Base-by-base conservation (phyloP, 225 moss, liverwort and hornwort genomes). In the Anthoceros angustus region DNA sequence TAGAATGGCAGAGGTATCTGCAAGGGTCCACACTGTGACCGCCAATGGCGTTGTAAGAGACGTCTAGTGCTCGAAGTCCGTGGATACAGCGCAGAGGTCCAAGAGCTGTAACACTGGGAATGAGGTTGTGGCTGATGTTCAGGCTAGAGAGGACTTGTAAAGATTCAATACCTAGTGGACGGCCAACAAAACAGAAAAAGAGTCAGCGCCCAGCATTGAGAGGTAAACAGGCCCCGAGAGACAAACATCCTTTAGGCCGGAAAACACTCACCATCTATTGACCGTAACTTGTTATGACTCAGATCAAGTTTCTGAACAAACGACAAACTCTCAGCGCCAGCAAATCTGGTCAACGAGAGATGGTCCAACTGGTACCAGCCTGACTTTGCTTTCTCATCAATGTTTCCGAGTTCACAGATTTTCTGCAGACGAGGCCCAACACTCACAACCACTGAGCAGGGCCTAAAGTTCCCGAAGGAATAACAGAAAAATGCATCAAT, bases 241-340 rank as follows among this genome's bases (percentile, higher is more conserved):
- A 38, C 10, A 4, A 16, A 14, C 38, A 20, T 3, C 40, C 26
- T 39, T 10, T 39, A 25, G 23, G 2, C n/a, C 43, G n/a, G 43
- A 2, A 20, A 6, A 67, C 38, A 62, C 38, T 72, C 82, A 95
- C 94, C 94, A 61, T 88, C 80, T 70, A 80, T 25, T 21, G 77
- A 82, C 42, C 82, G 86, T 72, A 95, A 69, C 40, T 73, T 77
- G 75, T 95, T 95, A 43, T 82, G 67, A 66, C 86, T 82, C 4
- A 95, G 70, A 61, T 95, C 86, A 70, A 95, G 66, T 69, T 71
- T 76, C 75, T 86, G 88, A 24, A 90, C 80, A 84, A 87, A 85
- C 65, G 86, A 73, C 40, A 85, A 73, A 38, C 76, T 71, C 67
- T 83, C 83, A 25, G 84, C 72, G 65, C 46, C 81, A 67, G 72